Conservation (phyloP, 805 yeast species). For the Huiozyma sinensis region DNA sequence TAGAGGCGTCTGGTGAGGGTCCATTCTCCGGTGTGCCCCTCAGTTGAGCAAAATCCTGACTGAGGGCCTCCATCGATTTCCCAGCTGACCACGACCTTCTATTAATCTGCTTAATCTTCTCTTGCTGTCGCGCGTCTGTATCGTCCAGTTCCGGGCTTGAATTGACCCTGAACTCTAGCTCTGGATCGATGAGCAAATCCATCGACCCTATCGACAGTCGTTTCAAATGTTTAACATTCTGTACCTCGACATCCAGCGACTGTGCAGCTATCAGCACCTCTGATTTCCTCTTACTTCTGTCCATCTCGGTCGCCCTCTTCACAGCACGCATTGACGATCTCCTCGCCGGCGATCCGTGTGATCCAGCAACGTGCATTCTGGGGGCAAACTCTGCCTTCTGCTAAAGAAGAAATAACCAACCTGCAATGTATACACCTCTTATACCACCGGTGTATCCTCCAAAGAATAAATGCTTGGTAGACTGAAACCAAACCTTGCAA, state of each 20-base stretch:
- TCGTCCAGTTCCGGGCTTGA: not conserved
- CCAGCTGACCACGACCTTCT: conserved; percentile 11
- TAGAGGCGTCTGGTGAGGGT: not conserved
- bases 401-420: no score
- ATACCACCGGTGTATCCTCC: no score
- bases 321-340: not conserved
- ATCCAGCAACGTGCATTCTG: no score
- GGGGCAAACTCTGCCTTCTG: no score
- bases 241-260: conserved; percentile 65
- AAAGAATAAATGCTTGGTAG: no score
- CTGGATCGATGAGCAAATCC: conserved; percentile 53
- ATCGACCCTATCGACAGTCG: conserved; percentile 58
- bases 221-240: conserved; percentile 63
- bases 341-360: no score
- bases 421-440: no score
- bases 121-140: conserved; percentile 8
- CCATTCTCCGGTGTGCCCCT: no score
- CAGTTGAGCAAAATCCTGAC: no score
- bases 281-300: conserved; percentile 30
- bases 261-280: conserved; percentile 54
- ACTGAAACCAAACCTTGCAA: no score
- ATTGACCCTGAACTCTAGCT: conserved; percentile 41
- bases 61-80: not conserved
- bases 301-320: not conserved
- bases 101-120: not conserved